Conservation (phyloP, 805 yeast genomes). For the Yamadazyma insecticola region DNA sequence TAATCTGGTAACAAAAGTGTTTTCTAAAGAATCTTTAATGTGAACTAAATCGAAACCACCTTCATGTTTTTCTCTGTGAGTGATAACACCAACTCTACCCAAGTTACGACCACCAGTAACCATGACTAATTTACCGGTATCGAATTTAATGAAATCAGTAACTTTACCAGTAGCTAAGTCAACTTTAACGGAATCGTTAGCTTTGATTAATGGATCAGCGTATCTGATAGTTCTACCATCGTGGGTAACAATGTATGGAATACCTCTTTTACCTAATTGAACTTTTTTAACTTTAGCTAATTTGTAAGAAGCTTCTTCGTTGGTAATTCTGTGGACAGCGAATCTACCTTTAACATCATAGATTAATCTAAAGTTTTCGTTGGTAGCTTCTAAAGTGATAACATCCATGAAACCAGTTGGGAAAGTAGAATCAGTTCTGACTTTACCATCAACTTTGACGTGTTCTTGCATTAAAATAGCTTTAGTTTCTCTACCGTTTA, state of each 20-base stretch:
- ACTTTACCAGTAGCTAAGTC: constrained; percentile 96
- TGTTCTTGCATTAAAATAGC: constrained; percentile 98
- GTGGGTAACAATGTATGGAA: constrained; percentile 98
- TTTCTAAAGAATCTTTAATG: constrained; percentile 37
- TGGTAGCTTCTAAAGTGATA: constrained; percentile 93
- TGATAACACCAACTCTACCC: constrained; percentile 40
- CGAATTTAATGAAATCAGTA: constrained; percentile 41
- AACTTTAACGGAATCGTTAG: constrained; percentile 96
- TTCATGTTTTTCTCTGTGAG: constrained; percentile 39
- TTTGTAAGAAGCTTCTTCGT: constrained; percentile 97
- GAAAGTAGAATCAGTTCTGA: constrained; percentile 97
- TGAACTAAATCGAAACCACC: constrained; percentile 41
- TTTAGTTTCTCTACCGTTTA: constrained; percentile 98
- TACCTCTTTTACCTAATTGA: constrained; percentile 96
- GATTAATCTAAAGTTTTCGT: constrained; percentile 98
- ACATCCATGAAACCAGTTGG: constrained; percentile 99
- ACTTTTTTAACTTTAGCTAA: constrained; percentile 97
- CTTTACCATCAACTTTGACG: constrained; percentile 98
- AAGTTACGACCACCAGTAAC: constrained; percentile 40
- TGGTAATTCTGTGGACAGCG: constrained; percentile 98
- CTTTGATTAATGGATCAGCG: constrained; percentile 96
- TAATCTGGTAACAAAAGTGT: constrained; percentile 39
- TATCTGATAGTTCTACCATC: constrained; percentile 99
- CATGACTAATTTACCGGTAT: constrained; percentile 37
- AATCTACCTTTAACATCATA: constrained; percentile 99